Base-by-base conservation (phyloP, 2,329 filamentous ascomycete species). In the Trichophyton simii region DNA sequence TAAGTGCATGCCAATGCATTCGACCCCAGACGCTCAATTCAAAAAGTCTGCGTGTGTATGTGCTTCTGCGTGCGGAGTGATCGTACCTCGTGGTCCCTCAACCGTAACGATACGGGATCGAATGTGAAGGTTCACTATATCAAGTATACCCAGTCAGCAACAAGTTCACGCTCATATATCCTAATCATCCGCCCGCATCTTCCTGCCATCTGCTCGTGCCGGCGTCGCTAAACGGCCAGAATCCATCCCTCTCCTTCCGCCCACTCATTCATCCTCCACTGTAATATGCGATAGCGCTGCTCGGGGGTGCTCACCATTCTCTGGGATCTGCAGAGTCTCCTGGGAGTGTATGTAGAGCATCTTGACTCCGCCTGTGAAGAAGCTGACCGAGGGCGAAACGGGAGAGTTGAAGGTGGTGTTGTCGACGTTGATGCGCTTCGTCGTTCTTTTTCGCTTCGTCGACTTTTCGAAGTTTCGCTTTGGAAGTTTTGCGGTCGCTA, bases 321-420 rank as follows among this genome's bases (percentile, higher is more conserved):
- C 90, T 76, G 95, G 94, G 81, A 99, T 90, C 75, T 87, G 85
- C 82, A 99, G 84, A 81, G 85, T 83, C 87, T 99, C 92, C 83
- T 92, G 84, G 77, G 90, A 95, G 86, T 96, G 91, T 83, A 99
- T 96, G 89, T 96, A 97, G 85, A 89, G 95, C 94, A 97, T 97
- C 82, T 89, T 96, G 88, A 82, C 74, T 74, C 74, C 69, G 70
- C 72, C 70, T 72, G 69, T 71, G 69, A 69, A 67, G 69, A 69
- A 67, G 66, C 72, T 63, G 72, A 73, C 72, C 72, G 73, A 73
- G 70, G 72, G 69, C 68, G 67, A 68, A 68, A 69, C 57, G 59
- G 60, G 57, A 61, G 52, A 64, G 20, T 20, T 50, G 44, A 59
- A 38, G 34, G 34, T 38, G 22, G 20, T 58, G 57, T 67, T 67